These are phyloP conservation scores for Yueomyces sp. DNA, from an alignment of 805 yeast genomes.

Conservation along the genomic window DNA sequence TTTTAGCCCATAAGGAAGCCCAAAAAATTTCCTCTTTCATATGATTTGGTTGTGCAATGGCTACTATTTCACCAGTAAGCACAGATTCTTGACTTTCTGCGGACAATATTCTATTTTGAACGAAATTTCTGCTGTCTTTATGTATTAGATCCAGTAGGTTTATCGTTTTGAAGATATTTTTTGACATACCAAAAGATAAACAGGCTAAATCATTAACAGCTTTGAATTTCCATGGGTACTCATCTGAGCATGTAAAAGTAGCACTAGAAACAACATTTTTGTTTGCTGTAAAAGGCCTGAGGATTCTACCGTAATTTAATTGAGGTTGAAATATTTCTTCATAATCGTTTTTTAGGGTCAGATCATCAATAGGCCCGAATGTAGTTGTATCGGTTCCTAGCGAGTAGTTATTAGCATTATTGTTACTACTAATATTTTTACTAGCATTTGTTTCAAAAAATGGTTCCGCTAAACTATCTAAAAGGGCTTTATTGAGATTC, in stretches of 20 bases:
- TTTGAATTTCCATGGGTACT: slow-evolving; percentile 65
- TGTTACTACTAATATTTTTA: slow-evolving; percentile 3
- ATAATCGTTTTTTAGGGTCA: not conserved
- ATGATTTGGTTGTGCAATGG: slow-evolving; percentile 53
- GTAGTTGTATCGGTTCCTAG: not conserved
- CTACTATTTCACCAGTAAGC: slow-evolving; percentile 76
- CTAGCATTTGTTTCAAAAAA: slow-evolving; percentile 13
- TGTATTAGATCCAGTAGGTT: slow-evolving; percentile 68
- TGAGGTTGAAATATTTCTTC: slow-evolving; percentile 5
- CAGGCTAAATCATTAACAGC: slow-evolving; percentile 88
- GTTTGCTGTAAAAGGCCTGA: slow-evolving; percentile 53
- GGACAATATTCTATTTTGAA: slow-evolving; percentile 37
- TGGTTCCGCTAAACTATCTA: slow-evolving; percentile 25
- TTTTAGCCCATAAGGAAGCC: slow-evolving; percentile 88
- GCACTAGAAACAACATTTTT: slow-evolving; percentile 72
- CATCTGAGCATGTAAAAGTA: slow-evolving; percentile 63
- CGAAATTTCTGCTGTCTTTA: slow-evolving; percentile 61
- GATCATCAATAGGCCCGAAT: slow-evolving; percentile 1
- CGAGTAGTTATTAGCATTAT: not conserved
- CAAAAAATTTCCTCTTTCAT: slow-evolving; percentile 42
- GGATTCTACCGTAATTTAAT: slow-evolving; percentile 30
- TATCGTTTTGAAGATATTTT: slow-evolving; percentile 43
- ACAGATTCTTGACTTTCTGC: slow-evolving; percentile 34
- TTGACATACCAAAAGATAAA: slow-evolving; percentile 70
- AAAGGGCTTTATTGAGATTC: slow-evolving; percentile 14